Conservation (phyloP, 148 eudicot species). For the Linanthus parryae region DNA sequence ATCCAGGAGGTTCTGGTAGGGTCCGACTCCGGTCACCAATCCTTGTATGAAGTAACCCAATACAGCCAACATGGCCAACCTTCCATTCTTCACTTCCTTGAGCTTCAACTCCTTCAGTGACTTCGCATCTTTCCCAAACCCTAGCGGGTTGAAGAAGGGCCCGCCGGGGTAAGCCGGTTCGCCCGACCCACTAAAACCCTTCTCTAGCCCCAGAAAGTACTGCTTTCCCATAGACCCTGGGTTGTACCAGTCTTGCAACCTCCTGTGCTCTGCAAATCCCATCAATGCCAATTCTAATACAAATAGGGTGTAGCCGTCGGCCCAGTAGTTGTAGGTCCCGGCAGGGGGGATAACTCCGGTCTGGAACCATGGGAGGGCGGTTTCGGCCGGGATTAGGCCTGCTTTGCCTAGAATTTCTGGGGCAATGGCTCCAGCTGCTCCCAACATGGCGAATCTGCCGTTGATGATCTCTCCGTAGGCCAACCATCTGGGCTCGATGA, state of each 20-base stretch:
- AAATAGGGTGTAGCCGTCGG: constrained; percentile 78
- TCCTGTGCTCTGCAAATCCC: constrained; percentile 98
- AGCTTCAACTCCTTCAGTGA: constrained; percentile 87
- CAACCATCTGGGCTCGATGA: constrained; percentile 96
- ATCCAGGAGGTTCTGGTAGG: constrained; percentile 83
- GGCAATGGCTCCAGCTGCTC: constrained; percentile 82
- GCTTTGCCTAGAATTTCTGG: constrained; percentile 84
- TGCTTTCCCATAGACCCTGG: constrained; percentile 98
- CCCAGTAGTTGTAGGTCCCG: constrained; percentile 95
- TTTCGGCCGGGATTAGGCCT: constrained; percentile 83
- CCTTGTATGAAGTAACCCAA: constrained; percentile 86
- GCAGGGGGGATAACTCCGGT: constrained; percentile 98
- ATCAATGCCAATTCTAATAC: constrained; percentile 87
- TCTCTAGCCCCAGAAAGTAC: constrained; percentile 84
- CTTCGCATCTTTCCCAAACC: constrained; percentile 93
- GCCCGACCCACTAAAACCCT: constrained; percentile 69
- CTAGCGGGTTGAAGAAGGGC: constrained; percentile 92
- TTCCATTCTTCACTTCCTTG: constrained; percentile 93
- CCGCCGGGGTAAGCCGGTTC: constrained; percentile 98
- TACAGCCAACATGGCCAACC: constrained; percentile 91
- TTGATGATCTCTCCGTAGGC: constrained; percentile 97
- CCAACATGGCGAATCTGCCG: constrained; percentile 90
- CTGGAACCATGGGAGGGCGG: constrained; percentile 97
- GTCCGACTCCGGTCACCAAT: constrained; percentile 92
- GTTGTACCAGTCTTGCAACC: constrained; percentile 85